Base-by-base conservation (phyloP, 495 filamentous ascomycete genomes). In the Chaetomium fimeti region DNA sequence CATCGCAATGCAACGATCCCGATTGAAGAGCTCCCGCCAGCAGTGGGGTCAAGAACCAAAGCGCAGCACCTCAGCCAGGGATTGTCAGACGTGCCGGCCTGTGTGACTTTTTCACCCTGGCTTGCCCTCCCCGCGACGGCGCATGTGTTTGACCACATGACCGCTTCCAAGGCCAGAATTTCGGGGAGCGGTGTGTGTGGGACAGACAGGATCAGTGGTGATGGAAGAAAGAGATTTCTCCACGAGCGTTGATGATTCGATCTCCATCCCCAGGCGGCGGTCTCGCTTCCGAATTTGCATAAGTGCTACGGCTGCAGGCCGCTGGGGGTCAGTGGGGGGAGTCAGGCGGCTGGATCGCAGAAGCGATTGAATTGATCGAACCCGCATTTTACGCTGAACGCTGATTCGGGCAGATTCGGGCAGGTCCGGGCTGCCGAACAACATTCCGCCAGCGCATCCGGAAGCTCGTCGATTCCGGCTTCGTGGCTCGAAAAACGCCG, bases 141-240 rank as follows among this genome's bases (percentile, higher is more conserved):
- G 48, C 16, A 28, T 42, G 47, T 43, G 9, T 18, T 7, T 22
- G 38, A 32, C 59, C 64, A 66, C 64, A 54, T 66, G 64, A 66
- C 64, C 58, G 11, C 15, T 13, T 29, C 7, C 15, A 9, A 20
- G 32, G 45, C 20, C 45, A 11, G 24, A 49, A 5, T 36, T 42
- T 29, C 42, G 2, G 32, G 49, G 43, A 62, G 64, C 60, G 64
- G 64, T 66, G 64, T 66, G 60, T 36, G 32, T 36, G 32, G 32
- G 32, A 36, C 32, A n/a, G 40, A 32, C 27, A 29, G 22, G n/a
- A 57, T 62, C 64, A 62, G 54, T 66, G 43, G 57, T 20, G 32
- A n/a, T 45, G 59, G 20, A n/a, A 53, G 59, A 22, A 56, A 66
- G 64, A 66, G 22, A 53, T 66, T 62, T 66, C 43, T 11, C 24